These are phyloP conservation scores for Rhodamnia rubescens DNA, from an alignment of 345 rosid genomes.

Conservation along the genomic window DNA sequence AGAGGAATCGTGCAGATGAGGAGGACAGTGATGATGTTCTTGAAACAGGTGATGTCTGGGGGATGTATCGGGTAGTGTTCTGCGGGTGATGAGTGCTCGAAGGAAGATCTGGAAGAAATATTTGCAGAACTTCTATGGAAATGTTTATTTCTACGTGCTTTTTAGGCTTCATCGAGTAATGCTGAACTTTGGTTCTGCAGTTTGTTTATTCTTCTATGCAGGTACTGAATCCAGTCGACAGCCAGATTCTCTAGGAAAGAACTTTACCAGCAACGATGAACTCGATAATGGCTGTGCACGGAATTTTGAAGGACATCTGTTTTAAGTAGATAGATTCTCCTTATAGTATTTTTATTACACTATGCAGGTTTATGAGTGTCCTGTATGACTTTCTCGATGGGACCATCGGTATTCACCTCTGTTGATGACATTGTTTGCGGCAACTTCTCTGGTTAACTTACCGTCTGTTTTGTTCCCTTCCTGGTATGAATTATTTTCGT, in stretches of 20 bases:
- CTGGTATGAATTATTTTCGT: not conserved
- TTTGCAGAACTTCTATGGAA: conserved; percentile 59
- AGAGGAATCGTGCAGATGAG: conserved; percentile 73
- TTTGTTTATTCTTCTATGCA: not conserved
- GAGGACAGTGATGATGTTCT: conserved; percentile 84
- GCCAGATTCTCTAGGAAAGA: conserved; percentile 70
- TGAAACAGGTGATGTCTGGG: conserved; percentile 33
- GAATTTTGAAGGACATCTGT: conserved; percentile 28
- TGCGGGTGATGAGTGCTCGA: conserved; percentile 76
- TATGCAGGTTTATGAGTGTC: conserved; percentile 60
- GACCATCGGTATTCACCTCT: conserved; percentile 32
- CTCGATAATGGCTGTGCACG: conserved; percentile 16
- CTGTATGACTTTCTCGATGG: conserved; percentile 81
- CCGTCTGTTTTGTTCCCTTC: not conserved
- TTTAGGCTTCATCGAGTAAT: conserved; percentile 82
- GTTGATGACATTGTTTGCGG: not conserved
- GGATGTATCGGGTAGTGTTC: conserved; percentile 59
- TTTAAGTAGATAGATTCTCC: not conserved
- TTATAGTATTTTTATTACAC: not conserved
- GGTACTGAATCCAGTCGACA: not conserved
- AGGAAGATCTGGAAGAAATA: conserved; percentile 56
- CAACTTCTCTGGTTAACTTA: not conserved
- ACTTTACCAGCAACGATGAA: conserved; percentile 58
- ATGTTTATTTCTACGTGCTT: conserved; percentile 76
- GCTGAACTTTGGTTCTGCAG: not conserved